These are phyloP conservation scores for Aurifilum marmelostoma DNA, from an alignment of 2,329 filamentous ascomycete species.

Conservation along the genomic window DNA sequence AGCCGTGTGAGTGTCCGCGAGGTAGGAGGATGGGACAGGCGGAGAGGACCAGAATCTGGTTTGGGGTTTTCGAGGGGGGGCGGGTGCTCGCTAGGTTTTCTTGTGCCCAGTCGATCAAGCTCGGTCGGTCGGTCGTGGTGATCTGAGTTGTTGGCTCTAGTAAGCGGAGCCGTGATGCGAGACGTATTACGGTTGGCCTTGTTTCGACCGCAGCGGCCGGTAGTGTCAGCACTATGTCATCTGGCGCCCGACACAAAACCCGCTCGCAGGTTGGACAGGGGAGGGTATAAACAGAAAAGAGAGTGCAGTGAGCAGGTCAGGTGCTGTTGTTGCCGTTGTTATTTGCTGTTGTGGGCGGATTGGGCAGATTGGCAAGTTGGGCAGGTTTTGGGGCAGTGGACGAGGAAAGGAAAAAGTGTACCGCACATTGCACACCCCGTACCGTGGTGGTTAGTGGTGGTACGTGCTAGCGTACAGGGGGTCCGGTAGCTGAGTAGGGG, in stretches of 20 bases:
- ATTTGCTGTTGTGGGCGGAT: too few relatives aligned
- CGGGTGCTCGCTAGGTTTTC: neutral
- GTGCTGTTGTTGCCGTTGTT: neutral
- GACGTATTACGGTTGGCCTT: slow-evolving; percentile 12
- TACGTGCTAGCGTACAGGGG: neutral
- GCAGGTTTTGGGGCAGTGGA: neutral
- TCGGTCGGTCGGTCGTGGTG: neutral
- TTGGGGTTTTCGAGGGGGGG: neutral
- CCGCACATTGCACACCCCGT: too few relatives aligned
- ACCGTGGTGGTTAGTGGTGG: too few relatives aligned
- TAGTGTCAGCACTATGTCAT: slow-evolving; percentile 10
- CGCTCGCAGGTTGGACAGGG: neutral
- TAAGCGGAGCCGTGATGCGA: slow-evolving; percentile 8
- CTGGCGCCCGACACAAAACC: neutral
- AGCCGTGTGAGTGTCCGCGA: neutral
- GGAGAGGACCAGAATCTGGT: neutral
- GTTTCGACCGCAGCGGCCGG: slow-evolving; percentile 17
- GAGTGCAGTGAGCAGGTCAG: neutral
- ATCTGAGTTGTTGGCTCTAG: slow-evolving; percentile 1
- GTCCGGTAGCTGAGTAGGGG: too few relatives aligned
- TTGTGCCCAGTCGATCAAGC: neutral
- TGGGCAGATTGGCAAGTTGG: neutral
- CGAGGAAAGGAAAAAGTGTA: neutral
- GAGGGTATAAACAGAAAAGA: neutral
- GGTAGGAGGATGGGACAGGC: neutral